Evolutionary conservation across 2,329 filamentous ascomycete genomes (phyloP).

Genomic region (Beauveria caledonica): DNA sequence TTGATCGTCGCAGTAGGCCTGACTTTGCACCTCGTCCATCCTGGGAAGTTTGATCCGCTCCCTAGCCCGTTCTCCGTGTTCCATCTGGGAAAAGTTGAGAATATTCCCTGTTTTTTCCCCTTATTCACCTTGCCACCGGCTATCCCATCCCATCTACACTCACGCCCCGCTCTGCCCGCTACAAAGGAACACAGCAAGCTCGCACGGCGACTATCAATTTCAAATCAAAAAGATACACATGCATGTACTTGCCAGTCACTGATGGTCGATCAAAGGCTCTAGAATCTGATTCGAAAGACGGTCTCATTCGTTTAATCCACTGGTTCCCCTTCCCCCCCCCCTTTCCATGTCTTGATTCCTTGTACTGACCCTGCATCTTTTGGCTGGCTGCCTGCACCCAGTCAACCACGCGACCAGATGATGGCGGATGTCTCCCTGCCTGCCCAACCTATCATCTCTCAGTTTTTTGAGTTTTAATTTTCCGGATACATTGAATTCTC

Average conservation of each 20-base stretch:
- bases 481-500: background rate
- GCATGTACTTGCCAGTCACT: background rate
- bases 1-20: background rate
- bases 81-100: background rate
- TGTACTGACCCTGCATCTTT: background rate
- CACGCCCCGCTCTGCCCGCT: no score
- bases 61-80: background rate
- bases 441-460: no score
- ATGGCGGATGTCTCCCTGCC: background rate
- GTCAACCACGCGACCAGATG: background rate
- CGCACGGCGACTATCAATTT: no score
- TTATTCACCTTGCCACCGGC: no score
- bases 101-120: background rate
- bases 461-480: background rate
- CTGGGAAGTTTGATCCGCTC: background rate
- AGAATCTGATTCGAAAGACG: background rate
- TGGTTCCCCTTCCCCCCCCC: background rate
- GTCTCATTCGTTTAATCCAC: background rate
- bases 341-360: background rate
- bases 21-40: background rate
- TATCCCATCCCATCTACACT: no score
- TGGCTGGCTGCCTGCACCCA: background rate
- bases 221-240: background rate
- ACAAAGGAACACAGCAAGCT: no score
- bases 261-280: constrained; percentile 7